Evolutionary conservation across 257 asterid species (phyloP), one percentile per base, ranked within the genome.

Genomic region (Ilex asprella): DNA sequence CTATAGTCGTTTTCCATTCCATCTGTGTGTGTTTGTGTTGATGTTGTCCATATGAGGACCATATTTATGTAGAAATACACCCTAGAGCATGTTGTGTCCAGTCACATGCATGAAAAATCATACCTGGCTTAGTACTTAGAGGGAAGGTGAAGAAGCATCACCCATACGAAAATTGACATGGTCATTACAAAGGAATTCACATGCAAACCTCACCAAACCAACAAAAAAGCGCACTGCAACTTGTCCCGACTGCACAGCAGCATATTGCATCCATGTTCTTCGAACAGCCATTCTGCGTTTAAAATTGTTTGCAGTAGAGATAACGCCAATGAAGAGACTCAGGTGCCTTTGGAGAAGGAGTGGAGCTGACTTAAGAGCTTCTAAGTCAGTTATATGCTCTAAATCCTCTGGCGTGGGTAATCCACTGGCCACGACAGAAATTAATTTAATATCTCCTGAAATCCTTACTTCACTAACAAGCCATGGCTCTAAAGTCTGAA

Each of bases 201-300:
- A 16, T 53, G 10, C 10, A 21, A n/a, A 3, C 68, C 95, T 70
- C 79, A 93, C 99, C 94, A 93, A 78, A 59, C 99, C 97, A 78
- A 93, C 97, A 62, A 89, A 93, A 75, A 93, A 93, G n/a, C 95
- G 99, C 61, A 87, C 96, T 44, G 91, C 96, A 63, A 85, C 97
- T 68, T 74, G 69, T 59, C 97, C 96, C 53, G 94, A 78, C 12
- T 92, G 89, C 63, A 87, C 96, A 57, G 85, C 81, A 44, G 82
- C 81, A 73, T 89, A 89, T 76, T 93, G 99, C 96, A 93, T 89
- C 99, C 99, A 93, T 6, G 99, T 85, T 80, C 97, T 86, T 69
- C 97, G 81, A 50, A 89, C 97, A 27, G 97, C 95, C 99, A 93
- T 93, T 80, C 99, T 77, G 62, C 95, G 97, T 73, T 86, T 89